Evolutionary conservation across 2,329 filamentous ascomycete species (phyloP), one percentile per base, ranked within the genome.

Genomic region (Davidsoniella australis): DNA sequence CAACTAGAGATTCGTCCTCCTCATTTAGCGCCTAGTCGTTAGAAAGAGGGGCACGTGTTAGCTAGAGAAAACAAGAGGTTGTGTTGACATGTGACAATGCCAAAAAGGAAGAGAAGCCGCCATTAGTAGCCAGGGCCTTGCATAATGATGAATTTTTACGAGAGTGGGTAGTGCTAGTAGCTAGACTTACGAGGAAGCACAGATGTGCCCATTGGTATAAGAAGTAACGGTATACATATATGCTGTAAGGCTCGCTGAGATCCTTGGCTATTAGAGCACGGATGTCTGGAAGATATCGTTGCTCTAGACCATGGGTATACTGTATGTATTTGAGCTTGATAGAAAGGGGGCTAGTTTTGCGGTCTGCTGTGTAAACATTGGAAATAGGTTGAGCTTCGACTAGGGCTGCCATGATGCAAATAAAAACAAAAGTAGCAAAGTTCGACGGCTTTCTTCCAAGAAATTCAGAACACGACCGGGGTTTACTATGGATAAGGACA

Each of bases 201-300:
- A 98, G 69, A 60, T 96, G 82, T 4, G 85, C 84, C 91, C 91
- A 98, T 73, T 96, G 87, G 61, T 93, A 94, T 16, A 98, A 70
- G 59, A 98, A 98, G 64, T 98, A 98, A 29, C 91, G 80, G 64
- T 96, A 98, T 52, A 98, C 91, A 68, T 98, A 98, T 62, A 98
- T 96, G 66, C 89, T 96, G 64, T 98, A 98, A 1, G 91, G 91
- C 64, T 98, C 91, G 57, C 89, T 96, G 45, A 98, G 73, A 62
- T 96, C 91, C 59, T 89, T 94, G 41, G 88, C 91, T 59, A 98
- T 98, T 60, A 98, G 68, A 51, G 88, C 80, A 49, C 89, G 80
- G 64, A 98, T 95, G 40, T 86, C 79, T 36, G 87, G 79, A 40
- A 98, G 78, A 61, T 91, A 75, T 61, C 74, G 63, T 41, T 70